Evolutionary conservation across 2,329 filamentous ascomycete species (phyloP), one percentile per base, ranked within the genome.

Genomic region (Chaetomiaceae sp.): DNA sequence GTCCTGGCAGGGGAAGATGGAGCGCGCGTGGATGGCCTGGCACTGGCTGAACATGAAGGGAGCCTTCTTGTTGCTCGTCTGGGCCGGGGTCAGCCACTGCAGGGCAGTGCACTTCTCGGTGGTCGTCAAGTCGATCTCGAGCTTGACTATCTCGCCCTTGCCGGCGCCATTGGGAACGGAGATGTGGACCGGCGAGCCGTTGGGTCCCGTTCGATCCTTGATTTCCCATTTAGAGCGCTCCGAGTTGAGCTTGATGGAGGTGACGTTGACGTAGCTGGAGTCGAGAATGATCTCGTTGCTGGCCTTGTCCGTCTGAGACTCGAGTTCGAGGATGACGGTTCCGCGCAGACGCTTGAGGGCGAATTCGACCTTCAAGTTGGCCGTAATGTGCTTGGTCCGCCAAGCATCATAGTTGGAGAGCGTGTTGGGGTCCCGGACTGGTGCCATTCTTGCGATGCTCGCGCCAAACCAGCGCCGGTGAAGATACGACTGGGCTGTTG

Each of bases 31-130:
- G 65, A 96, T 97, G 50, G 92, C 91, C 76, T 99, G 92, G 70
- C 91, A 96, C 75, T 97, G 94, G 40, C 89, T 95, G 75, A 97
- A 97, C 85, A 97, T 92, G 72, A 96, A 97, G 1, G 92, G 92
- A 62, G 95, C 88, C 71, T 91, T 94, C 75, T 91, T 91, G 80
- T 95, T 96, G 54, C 89, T 90, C 1, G 94, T 97, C 74, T 97
- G 94, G 29, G 87, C 87, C 2, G 91, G 90, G 0, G 88, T 91
- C 70, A 99, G 80, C 92, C 94, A 99, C 72, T 97, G 92, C 58
- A 99, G 77, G 9, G 92, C 92, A 11, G 91, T 95, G 71, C 92
- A 96, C 64, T 88, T 81, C 47, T 87, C 81, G 1, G 94, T 97
- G 5, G 94, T 97, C 62, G 88, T 79, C 27, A 96, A 71, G 22